Percentiles rank a stretch among this genome's conserved stretches.
Conservation (phyloP, 495 filamentous ascomycete species). For the Daldinia childiae region DNA sequence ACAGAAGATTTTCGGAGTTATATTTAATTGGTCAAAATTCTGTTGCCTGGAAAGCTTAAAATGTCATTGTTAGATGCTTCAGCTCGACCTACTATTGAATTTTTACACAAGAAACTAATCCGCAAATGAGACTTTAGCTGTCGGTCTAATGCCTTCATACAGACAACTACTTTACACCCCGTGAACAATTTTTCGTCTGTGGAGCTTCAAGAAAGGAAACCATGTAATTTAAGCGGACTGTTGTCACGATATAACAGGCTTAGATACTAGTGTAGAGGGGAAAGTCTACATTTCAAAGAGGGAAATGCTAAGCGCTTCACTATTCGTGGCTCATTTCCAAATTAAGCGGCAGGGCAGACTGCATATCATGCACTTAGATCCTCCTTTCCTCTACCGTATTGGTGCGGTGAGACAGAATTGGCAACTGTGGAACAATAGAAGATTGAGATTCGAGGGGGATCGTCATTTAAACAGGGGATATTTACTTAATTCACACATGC, state of each 20-base stretch:
- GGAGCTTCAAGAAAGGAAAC: neutral
- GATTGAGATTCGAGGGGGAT: slow-evolving; percentile 16
- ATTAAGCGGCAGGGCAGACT: slow-evolving; percentile 2
- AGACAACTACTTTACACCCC: neutral
- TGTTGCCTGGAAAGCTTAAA: neutral
- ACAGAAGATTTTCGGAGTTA: neutral
- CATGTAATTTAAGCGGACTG: neutral
- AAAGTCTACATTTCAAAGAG: neutral
- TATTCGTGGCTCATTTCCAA: neutral
- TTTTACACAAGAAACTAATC: neutral
- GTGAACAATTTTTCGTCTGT: neutral
- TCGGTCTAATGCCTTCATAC: neutral
- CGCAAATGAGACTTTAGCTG: neutral
- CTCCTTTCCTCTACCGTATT: slow-evolving; percentile 11
- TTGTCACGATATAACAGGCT: neutral
- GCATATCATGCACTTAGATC: slow-evolving; percentile 3
- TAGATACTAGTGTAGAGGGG: neutral
- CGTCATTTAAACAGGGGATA: slow-evolving; percentile 15
- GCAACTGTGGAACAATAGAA: slow-evolving; percentile 24
- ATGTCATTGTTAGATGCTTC: no score
- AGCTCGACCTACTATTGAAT: neutral
- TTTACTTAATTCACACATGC: slow-evolving; percentile 12
- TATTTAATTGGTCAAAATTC: neutral
- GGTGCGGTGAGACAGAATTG: slow-evolving; percentile 23
- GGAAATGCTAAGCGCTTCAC: neutral